These are phyloP conservation scores for Boletus rubroflammeus DNA, from an alignment of 768 basidiomycete species.

Conservation along the genomic window DNA sequence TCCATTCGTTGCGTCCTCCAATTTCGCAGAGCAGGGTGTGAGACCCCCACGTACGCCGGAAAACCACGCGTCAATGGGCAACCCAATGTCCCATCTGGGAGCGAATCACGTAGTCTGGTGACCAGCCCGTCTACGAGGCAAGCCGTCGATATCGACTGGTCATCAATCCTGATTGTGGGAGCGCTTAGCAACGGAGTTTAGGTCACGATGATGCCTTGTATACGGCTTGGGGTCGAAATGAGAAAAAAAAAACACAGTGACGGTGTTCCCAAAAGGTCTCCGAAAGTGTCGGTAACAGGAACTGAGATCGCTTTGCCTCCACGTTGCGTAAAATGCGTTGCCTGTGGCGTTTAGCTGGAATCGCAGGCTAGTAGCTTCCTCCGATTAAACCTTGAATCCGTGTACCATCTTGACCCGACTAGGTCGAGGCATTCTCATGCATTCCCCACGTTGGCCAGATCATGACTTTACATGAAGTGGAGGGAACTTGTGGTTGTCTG, in stretches of 20 bases:
- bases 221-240: neutral
- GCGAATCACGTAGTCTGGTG: too few relatives aligned
- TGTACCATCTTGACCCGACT: slow-evolving; percentile 5
- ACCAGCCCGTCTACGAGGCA: too few relatives aligned
- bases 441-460: neutral
- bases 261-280: neutral
- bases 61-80: neutral
- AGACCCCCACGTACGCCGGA: neutral
- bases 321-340: slow-evolving; percentile 4
- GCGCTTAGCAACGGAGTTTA: neutral
- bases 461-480: slow-evolving; percentile 6
- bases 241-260: neutral
- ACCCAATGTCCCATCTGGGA: neutral
- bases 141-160: too few relatives aligned
- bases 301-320: slow-evolving; percentile 5
- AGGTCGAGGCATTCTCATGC: slow-evolving; percentile 23
- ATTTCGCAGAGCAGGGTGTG: neutral
- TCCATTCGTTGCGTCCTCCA: neutral
- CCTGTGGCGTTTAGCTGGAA: slow-evolving; percentile 14
- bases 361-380: neutral
- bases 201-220: neutral
- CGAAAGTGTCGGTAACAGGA: slow-evolving; percentile 2
- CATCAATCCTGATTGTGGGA: slow-evolving; percentile 4
- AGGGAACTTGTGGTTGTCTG: neutral
- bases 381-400: slow-evolving; percentile 8